Evolutionary conservation across 441 rosid species (phyloP).

Genomic region (Croton laevigatus): DNA sequence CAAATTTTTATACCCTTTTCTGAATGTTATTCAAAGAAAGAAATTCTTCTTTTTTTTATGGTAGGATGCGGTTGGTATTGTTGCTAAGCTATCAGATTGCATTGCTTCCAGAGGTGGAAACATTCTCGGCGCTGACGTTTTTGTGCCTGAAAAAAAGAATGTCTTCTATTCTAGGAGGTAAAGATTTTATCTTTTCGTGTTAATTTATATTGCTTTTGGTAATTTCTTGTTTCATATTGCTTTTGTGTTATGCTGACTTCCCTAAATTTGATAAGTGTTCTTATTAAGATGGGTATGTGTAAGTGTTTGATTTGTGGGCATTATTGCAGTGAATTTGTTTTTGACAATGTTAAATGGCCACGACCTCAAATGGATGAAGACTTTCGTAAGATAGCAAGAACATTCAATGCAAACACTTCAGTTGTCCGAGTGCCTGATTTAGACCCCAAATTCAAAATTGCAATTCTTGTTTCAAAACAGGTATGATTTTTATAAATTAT

Average conservation of each 20-base stretch:
- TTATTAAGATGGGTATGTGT: conserved; percentile 2
- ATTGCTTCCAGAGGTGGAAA: conserved; percentile 92
- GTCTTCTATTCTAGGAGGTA: conserved; percentile 94
- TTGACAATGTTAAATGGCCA: conserved; percentile 79
- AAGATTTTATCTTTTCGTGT: background rate
- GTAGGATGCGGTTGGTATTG: conserved; percentile 86
- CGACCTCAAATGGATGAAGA: conserved; percentile 70
- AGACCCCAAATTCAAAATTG: conserved; percentile 88
- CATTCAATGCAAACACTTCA: conserved; percentile 57
- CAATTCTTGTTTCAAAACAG: conserved; percentile 77
- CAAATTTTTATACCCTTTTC: background rate
- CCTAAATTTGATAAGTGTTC: background rate
- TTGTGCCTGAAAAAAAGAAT: conserved; percentile 69
- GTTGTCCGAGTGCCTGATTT: conserved; percentile 73
- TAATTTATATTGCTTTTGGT: background rate
- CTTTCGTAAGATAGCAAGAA: conserved; percentile 54
- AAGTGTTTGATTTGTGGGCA: conserved; percentile 7
- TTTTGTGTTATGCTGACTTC: background rate
- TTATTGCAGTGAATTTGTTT: conserved; percentile 74
- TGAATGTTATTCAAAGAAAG: background rate
- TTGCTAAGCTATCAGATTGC: conserved; percentile 84
- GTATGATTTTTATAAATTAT: conserved; percentile 24
- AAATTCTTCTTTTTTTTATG: background rate
- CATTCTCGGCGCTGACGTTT: conserved; percentile 84
- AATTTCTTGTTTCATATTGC: background rate